Evolutionary conservation across 768 basidiomycete species (phyloP).

Genomic region (Suillus decipiens): DNA sequence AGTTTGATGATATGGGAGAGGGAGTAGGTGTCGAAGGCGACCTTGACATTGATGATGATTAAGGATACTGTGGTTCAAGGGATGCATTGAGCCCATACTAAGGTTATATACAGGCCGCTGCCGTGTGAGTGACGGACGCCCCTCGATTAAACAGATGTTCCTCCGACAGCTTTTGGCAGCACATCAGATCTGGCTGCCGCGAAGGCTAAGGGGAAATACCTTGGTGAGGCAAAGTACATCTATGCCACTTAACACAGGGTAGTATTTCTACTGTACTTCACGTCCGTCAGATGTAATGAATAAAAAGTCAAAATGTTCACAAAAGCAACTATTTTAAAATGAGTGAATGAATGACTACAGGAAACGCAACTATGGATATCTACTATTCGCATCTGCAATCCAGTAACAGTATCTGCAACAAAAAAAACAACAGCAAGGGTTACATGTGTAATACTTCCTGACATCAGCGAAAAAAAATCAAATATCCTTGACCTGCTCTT

Average conservation of each 20-base stretch:
- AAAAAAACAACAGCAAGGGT: not conserved
- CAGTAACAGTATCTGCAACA: not conserved
- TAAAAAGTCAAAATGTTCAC: not conserved
- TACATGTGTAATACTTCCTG: not conserved
- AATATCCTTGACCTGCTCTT: conserved; percentile 32
- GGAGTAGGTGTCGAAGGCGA: conserved; percentile 71
- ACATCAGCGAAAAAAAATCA: conserved; percentile 4
- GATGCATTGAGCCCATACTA: not conserved
- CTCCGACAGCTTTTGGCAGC: not conserved
- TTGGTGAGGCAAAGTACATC: not conserved
- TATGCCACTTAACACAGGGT: not conserved
- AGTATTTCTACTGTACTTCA: not conserved
- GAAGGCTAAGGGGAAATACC: not conserved
- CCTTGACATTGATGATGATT: conserved; percentile 67
- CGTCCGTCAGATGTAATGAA: not conserved
- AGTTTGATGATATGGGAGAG: conserved; percentile 67
- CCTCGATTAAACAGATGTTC: not conserved
- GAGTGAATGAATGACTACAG: not conserved
- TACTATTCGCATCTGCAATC: not conserved
- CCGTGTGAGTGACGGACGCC: not conserved
- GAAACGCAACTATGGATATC: not conserved
- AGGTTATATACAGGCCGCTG: not conserved
- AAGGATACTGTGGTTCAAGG: conserved; percentile 5
- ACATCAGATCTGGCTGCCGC: not conserved
- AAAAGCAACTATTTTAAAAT: not conserved